Conservation (phyloP, 345 rosid genomes). For the Eucalyptus tenuipes region DNA sequence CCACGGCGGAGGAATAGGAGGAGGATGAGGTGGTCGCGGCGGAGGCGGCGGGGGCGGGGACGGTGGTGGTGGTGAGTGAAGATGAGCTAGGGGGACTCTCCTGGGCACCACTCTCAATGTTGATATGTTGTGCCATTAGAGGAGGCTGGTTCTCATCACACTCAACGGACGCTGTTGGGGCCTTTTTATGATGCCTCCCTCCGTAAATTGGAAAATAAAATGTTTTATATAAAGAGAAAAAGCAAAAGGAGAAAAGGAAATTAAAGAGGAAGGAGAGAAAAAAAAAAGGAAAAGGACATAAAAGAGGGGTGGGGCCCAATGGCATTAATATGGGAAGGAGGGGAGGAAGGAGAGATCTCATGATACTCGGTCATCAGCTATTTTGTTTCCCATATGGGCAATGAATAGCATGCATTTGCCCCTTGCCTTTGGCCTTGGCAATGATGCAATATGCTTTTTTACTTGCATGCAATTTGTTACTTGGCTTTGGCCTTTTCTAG, state of each 20-base stretch:
- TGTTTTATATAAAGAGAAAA: not conserved
- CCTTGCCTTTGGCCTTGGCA: not conserved
- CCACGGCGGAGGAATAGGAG: constrained; percentile 25
- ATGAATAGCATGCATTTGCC: not conserved
- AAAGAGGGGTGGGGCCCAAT: not conserved
- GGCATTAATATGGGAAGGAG: not conserved
- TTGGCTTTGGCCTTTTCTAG: not conserved
- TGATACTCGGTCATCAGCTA: not conserved
- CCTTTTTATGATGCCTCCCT: constrained; percentile 3
- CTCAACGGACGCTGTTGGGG: constrained; percentile 1
- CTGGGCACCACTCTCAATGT: constrained; percentile 15
- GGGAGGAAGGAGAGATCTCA: not conserved
- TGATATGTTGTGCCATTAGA: constrained; percentile 32
- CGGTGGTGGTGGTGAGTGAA: not conserved
- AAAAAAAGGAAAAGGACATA: not conserved
- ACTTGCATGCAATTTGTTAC: not conserved
- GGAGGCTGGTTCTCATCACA: not conserved
- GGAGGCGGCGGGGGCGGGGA: not conserved
- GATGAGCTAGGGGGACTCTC: not conserved
- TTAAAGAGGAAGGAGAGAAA: not conserved
- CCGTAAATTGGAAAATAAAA: not conserved
- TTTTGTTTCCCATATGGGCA: not conserved
- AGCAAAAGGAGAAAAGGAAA: not conserved
- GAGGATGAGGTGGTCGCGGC: not conserved
- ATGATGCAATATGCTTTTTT: not conserved